phyloP scores from a whole-genome alignment of 306 rosid species.

The Amphicarpaea edgeworthii region DNA sequence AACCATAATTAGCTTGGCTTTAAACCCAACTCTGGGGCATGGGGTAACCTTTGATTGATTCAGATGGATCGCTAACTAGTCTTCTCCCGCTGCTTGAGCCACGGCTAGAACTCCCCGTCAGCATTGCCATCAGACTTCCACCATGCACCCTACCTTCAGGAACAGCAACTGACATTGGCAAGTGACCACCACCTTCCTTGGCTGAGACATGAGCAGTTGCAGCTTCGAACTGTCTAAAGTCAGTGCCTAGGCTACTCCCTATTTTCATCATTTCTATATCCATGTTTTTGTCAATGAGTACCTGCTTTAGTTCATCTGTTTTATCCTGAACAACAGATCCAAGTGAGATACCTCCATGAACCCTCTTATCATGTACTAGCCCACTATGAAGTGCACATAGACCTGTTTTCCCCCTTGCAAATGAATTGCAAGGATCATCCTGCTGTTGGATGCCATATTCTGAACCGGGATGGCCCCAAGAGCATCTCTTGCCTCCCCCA shows the following conservation, averaged over 20 bases:
- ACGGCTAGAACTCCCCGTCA: slow-evolving; percentile 53
- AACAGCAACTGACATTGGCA: slow-evolving; percentile 48
- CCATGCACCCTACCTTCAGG: slow-evolving; percentile 98
- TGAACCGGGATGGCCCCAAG: slow-evolving; percentile 91
- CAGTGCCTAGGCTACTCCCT: slow-evolving; percentile 25
- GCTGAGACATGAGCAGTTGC: slow-evolving; percentile 42
- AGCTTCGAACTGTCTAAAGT: slow-evolving; percentile 47
- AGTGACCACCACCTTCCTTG: slow-evolving; percentile 47
- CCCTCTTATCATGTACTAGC: slow-evolving; percentile 88
- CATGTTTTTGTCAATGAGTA: slow-evolving; percentile 48
- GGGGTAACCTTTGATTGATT: slow-evolving; percentile 51
- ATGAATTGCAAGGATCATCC: slow-evolving; percentile 78
- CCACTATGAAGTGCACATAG: slow-evolving; percentile 91
- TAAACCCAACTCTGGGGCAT: slow-evolving; percentile 69
- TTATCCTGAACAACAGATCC: slow-evolving; percentile 66
- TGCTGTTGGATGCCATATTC: slow-evolving; percentile 60
- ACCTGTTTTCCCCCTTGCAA: slow-evolving; percentile 90
- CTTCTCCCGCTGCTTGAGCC: slow-evolving; percentile 55
- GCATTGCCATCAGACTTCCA: slow-evolving; percentile 85
- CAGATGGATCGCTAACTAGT: slow-evolving; percentile 46
- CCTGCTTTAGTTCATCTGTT: slow-evolving; percentile 58
- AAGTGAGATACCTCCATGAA: slow-evolving; percentile 86
- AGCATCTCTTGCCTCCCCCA: slow-evolving; percentile 98
- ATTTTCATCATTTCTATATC: slow-evolving; percentile 56
- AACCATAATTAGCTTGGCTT: slow-evolving; percentile 39